phyloP scores from a whole-genome alignment of 2,329 filamentous ascomycete genomes.

The Diaporthe ilicicola region DNA sequence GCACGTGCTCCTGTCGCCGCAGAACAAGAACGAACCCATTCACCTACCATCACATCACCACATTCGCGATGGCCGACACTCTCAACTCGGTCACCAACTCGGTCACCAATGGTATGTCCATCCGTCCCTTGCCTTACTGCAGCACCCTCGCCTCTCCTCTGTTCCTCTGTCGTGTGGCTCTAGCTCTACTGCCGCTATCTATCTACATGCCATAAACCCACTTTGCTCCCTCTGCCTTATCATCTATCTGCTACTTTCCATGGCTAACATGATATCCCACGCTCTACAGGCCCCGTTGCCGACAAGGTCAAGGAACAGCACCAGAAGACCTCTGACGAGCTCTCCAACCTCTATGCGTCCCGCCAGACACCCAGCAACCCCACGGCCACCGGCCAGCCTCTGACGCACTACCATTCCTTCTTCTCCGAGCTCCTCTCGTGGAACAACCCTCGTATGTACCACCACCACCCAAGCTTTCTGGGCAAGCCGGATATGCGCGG shows the following conservation, averaged over 20 bases:
- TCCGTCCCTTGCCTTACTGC: conserved; percentile 45
- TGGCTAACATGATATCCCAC: conserved; percentile 25
- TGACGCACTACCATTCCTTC: conserved; percentile 77
- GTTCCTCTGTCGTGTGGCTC: neutral
- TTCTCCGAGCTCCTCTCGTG: conserved; percentile 75
- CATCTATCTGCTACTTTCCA: conserved; percentile 9
- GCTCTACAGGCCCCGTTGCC: conserved; percentile 61
- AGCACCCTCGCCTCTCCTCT: conserved; percentile 3
- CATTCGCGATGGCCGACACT: conserved; percentile 52
- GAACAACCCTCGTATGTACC: conserved; percentile 69
- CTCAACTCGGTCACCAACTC: conserved; percentile 27
- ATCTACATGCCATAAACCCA: neutral
- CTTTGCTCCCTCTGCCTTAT: neutral
- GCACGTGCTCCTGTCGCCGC: conserved; percentile 18
- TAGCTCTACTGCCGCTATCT: neutral
- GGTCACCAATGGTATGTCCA: conserved; percentile 55
- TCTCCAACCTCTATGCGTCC: conserved; percentile 65
- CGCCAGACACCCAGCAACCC: conserved; percentile 62
- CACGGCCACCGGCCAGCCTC: conserved; percentile 67
- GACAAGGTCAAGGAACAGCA: conserved; percentile 66
- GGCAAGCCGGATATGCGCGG: neutral
- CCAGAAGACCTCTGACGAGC: conserved; percentile 63
- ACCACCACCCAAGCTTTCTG: conserved; percentile 3
- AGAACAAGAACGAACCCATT: conserved; percentile 35
- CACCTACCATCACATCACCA: conserved; percentile 36